Base-by-base conservation (phyloP, 192 early-diverging fungal genomes). In the Podila horticola region DNA sequence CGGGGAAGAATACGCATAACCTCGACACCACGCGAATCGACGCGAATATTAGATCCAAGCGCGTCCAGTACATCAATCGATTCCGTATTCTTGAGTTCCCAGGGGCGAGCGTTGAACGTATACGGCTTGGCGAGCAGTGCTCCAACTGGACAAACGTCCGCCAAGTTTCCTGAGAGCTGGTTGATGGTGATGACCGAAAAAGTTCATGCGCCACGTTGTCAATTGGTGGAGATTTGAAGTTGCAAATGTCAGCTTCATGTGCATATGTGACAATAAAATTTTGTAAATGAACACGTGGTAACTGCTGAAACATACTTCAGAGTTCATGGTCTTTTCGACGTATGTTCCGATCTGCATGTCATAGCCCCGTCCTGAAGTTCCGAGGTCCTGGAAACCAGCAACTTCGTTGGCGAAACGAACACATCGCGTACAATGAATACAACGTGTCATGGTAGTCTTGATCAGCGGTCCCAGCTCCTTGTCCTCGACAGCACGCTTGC, bases 271-370 rank as follows among this genome's bases (percentile, higher is more conserved):
- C n/a, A n/a, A n/a, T n/a, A n/a, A n/a, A n/a, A n/a, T n/a, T n/a
- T n/a, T n/a, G n/a, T n/a, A n/a, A n/a, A n/a, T n/a, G n/a, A n/a
- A n/a, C n/a, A n/a, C n/a, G n/a, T n/a, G n/a, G n/a, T n/a, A n/a
- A n/a, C n/a, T n/a, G n/a, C n/a, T n/a, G n/a, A 3, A 24, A 51
- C 49, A 20, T 67, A 81, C 76, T 70, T 99, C 98, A 26, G 97
- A 95, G 61, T 84, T 84, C 65, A 99, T 86, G 64, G 94, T 91
- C 77, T 92, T 92, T 67, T 92, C 93, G 62, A 99, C 91, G 70
- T 99, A 99, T 13, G 97, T 99, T 74, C 96, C 93, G 74, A 99
- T 98, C 86, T 99, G 95, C 95, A 98, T 96, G 81, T 97, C 95
- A 82, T 96, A 97, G 74, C 98, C 98, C 52, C 98, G 88, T 22